phyloP scores from a whole-genome alignment of 2,329 filamentous ascomycete species.

The Samsoniella hepiali region DNA sequence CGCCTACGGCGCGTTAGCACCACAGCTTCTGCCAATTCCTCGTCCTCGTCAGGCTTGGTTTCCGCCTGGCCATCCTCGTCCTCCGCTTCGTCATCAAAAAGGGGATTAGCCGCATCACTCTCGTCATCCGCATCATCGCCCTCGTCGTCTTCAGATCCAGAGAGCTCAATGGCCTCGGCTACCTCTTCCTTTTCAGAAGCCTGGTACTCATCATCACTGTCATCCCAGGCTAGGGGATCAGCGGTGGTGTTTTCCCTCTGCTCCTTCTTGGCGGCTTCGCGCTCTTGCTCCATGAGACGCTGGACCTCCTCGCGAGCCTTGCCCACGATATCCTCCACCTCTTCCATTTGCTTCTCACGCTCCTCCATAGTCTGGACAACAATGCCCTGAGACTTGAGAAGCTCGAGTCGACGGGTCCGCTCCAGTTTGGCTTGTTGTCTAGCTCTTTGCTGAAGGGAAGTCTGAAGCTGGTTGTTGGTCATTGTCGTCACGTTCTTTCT shows the following conservation, averaged over 20 bases:
- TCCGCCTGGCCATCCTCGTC: slow-evolving; percentile 26
- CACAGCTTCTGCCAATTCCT: slow-evolving; percentile 39
- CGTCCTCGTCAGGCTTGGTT: slow-evolving; percentile 24
- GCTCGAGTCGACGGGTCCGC: slow-evolving; percentile 71
- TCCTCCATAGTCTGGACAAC: slow-evolving; percentile 83
- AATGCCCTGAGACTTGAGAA: slow-evolving; percentile 75
- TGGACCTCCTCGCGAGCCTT: slow-evolving; percentile 78
- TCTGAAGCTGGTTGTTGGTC: slow-evolving; percentile 66
- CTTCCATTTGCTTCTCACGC: slow-evolving; percentile 73
- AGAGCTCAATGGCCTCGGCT: slow-evolving; percentile 33
- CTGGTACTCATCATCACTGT: slow-evolving; percentile 50
- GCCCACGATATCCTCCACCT: slow-evolving; percentile 84
- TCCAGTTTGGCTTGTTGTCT: slow-evolving; percentile 76
- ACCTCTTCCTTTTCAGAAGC: slow-evolving; percentile 40
- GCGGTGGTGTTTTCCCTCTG: slow-evolving; percentile 44
- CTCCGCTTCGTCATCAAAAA: slow-evolving; percentile 41
- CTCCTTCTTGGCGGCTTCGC: slow-evolving; percentile 66
- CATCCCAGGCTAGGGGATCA: slow-evolving; percentile 54
- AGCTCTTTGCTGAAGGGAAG: slow-evolving; percentile 65
- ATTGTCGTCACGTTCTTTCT: slow-evolving; percentile 52
- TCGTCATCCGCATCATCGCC: slow-evolving; percentile 37
- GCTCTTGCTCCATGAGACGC: slow-evolving; percentile 67
- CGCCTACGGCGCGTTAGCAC: slow-evolving; percentile 42
- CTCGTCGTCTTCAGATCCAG: slow-evolving; percentile 34
- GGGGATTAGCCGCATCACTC: slow-evolving; percentile 29